Conservation (phyloP, 257 asterid genomes). For the Eustoma russellianum region DNA sequence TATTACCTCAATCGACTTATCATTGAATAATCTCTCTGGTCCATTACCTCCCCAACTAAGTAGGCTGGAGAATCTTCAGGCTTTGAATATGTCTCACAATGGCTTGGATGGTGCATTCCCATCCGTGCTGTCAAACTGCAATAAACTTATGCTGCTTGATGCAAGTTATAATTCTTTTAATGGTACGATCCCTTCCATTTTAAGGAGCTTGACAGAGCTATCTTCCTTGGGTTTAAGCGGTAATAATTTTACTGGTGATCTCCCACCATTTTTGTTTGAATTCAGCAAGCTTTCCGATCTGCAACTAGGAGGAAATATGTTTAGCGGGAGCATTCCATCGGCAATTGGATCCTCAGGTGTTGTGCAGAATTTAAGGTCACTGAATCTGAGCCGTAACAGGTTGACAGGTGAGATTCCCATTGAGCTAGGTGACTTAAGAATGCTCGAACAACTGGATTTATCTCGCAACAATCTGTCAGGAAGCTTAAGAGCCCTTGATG, state of each 20-base stretch:
- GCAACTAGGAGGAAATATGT: conserved; percentile 59
- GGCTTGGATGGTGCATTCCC: conserved; percentile 32
- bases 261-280: conserved; percentile 42
- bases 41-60: conserved; percentile 36
- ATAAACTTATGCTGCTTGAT: not conserved
- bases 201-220: conserved; percentile 39
- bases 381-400: conserved; percentile 53
- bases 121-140: conserved; percentile 22
- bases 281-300: conserved; percentile 44
- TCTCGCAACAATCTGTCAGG: conserved; percentile 59
- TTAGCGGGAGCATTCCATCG: conserved; percentile 44
- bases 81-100: conserved; percentile 42
- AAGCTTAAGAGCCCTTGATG: conserved; percentile 30
- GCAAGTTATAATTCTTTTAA: conserved; percentile 48
- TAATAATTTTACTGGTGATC: conserved; percentile 43
- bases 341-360: conserved; percentile 22
- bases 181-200: conserved; percentile 47
- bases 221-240: conserved; percentile 46
- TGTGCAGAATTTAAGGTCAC: conserved; percentile 35
- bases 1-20: conserved; percentile 30
- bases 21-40: conserved; percentile 35
- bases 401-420: conserved; percentile 43
- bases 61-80: conserved; percentile 27
- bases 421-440: conserved; percentile 35
- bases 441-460: conserved; percentile 55